phyloP scores from a whole-genome alignment of 148 eudicot genomes.

The Euryodendron excelsum region DNA sequence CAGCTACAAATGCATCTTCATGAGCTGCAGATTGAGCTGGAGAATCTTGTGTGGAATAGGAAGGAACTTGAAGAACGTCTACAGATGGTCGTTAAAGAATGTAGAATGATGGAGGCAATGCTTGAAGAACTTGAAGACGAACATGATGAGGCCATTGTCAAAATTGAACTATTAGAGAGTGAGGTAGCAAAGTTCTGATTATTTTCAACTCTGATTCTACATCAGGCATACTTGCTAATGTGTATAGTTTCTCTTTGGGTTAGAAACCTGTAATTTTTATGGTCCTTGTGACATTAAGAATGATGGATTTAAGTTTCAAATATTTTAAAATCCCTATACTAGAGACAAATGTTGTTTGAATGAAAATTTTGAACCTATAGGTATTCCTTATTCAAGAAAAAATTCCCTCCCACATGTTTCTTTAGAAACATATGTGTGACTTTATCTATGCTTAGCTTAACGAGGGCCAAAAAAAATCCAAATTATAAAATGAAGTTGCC shows the following conservation, averaged over 20 bases:
- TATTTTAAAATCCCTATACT: neutral
- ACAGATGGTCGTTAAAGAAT: conserved; percentile 49
- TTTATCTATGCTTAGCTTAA: neutral
- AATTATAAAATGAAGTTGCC: neutral
- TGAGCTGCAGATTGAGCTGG: conserved; percentile 58
- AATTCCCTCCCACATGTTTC: neutral
- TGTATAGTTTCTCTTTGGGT: neutral
- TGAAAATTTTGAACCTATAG: neutral
- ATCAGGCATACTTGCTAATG: neutral
- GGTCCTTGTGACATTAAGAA: neutral
- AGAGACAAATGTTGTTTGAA: neutral
- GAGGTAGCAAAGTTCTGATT: conserved; percentile 44
- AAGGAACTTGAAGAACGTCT: conserved; percentile 51
- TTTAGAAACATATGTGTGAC: neutral
- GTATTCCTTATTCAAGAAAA: neutral
- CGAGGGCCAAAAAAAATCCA: neutral
- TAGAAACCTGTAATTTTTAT: neutral
- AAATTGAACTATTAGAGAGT: conserved; percentile 61
- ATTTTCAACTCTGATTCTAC: neutral
- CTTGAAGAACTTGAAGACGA: conserved; percentile 75
- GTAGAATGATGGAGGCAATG: conserved; percentile 49
- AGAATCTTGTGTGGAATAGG: conserved; percentile 49
- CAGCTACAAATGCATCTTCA: conserved; percentile 63
- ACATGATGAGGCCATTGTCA: conserved; percentile 67
- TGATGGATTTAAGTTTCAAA: neutral